Percentiles rank a stretch among this genome's conserved stretches.
These are phyloP conservation scores for Penicillium sp. DNA, from an alignment of 2,329 filamentous ascomycete genomes.

Conservation along the genomic window DNA sequence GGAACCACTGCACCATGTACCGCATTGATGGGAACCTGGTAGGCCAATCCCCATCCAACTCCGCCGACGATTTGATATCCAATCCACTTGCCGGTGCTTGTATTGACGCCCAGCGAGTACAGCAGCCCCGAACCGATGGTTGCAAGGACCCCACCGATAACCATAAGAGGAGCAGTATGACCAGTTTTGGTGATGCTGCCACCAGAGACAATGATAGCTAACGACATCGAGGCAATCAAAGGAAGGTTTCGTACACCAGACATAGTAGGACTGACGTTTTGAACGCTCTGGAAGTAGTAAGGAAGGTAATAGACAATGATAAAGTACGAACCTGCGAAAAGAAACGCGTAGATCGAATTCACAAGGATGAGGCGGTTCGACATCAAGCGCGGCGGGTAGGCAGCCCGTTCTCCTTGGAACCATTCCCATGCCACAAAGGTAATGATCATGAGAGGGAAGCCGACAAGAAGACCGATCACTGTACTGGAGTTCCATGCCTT, in stretches of 20 bases:
- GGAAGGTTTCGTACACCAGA: slow-evolving; percentile 46
- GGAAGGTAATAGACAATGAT: slow-evolving; percentile 47
- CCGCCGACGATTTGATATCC: slow-evolving; percentile 38
- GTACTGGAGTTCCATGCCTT: slow-evolving; percentile 38
- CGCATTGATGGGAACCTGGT: slow-evolving; percentile 25
- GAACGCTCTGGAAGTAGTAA: slow-evolving; percentile 48
- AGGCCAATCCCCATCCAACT: slow-evolving; percentile 27
- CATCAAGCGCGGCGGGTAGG: slow-evolving; percentile 40
- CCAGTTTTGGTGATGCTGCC: slow-evolving; percentile 26
- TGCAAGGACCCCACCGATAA: slow-evolving; percentile 23
- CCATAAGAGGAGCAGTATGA: slow-evolving; percentile 27
- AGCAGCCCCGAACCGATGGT: slow-evolving; percentile 33
- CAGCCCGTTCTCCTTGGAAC: slow-evolving; percentile 41
- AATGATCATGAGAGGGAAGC: slow-evolving; percentile 40
- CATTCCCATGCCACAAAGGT: slow-evolving; percentile 39
- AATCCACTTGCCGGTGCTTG: slow-evolving; percentile 34
- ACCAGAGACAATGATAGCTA: slow-evolving; percentile 25
- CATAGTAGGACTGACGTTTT: slow-evolving; percentile 30
- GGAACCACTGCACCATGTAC: slow-evolving; percentile 13
- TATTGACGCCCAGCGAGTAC: slow-evolving; percentile 33
- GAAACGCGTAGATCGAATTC: slow-evolving; percentile 23
- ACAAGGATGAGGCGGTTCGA: slow-evolving; percentile 31
- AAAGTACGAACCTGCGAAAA: slow-evolving; percentile 38
- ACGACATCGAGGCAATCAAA: slow-evolving; percentile 36
- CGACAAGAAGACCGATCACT: slow-evolving; percentile 49